Base-by-base conservation (phyloP, 306 rosid species). In the Astragalus membranaceus region DNA sequence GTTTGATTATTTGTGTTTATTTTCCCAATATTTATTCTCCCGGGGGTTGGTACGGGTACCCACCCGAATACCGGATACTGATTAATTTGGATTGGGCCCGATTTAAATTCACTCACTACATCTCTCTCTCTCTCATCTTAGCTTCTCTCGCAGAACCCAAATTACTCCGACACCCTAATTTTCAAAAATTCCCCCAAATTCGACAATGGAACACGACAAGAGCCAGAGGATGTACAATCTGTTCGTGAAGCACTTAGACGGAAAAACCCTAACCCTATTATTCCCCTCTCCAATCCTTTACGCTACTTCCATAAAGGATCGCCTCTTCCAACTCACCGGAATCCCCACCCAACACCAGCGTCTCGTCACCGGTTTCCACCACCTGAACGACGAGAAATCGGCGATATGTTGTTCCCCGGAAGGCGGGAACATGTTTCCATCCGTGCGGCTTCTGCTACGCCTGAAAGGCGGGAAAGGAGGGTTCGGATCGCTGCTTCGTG, bases 401-500 rank as follows among this genome's bases (percentile, higher is more conserved):
- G 44, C 73, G 2, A 56, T 92, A 47, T 73, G 86, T 0, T 76
- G 92, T 70, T 63, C 80, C 33, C 77, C 78, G 9, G 82, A 62
- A 13, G 64, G 73, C 3, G 58, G 73, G 14, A 69, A 58, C 51
- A 48, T 63, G 16, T 86, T 89, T 70, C 97, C 97, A 4, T 79
- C 91, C 11, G 95, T 95, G 4, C 86, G 79, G 14, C 81, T 95
- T 11, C 78, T 84, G 36, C 84, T 85, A 4, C 80, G 95, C 11
- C 88, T 95, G 3, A 78, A 80, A 11, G 99, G 99, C 0, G 99
- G 99, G 3, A 95, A 95, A 76, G 99, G 99, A 29, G 99, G 99
- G 47, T 95, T 95, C 52, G 99, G 99, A 4, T 95, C 97, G 29
- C 80, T 95, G 37, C 78, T 95, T 7, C 89, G 99, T 0, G 97